A percentile compares a stretch with the other conserved stretches of the same genome.
Evolutionary conservation across 2,329 filamentous ascomycete species (phyloP).

Genomic region (Sphaerulina vaccinii): DNA sequence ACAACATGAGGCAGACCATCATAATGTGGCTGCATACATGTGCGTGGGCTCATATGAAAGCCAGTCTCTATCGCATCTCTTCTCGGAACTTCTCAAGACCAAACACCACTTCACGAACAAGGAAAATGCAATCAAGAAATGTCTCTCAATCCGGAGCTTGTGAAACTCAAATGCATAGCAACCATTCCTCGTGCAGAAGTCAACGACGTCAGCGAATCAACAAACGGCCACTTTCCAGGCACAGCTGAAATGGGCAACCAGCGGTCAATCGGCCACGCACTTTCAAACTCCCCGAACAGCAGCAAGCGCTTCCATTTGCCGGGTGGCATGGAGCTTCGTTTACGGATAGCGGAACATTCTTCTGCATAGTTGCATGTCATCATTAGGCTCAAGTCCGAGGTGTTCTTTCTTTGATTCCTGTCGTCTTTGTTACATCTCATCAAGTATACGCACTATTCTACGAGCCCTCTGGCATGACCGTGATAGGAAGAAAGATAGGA

Average conservation of each 20-base stretch:
- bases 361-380: not conserved
- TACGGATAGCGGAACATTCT: no score
- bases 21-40: not conserved
- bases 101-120: not conserved
- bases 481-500: not conserved
- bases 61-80: not conserved
- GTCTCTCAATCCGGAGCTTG: not conserved
- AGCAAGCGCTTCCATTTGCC: not conserved
- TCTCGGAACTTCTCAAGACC: not conserved
- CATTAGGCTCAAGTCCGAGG: not conserved
- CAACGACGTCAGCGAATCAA: constrained; percentile 14
- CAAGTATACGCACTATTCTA: not conserved
- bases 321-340: not conserved
- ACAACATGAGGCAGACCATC: no score
- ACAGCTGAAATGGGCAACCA: constrained; percentile 2
- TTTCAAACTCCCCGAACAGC: constrained; percentile 8
- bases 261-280: constrained; percentile 6
- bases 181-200: constrained; percentile 11
- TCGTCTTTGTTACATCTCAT: not conserved
- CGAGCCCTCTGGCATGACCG: not conserved
- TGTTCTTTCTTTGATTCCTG: not conserved
- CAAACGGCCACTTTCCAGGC: not conserved
- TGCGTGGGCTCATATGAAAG: not conserved
- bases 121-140: no score
- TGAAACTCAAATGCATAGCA: not conserved